Evolutionary conservation across 192 early-diverging fungal species (phyloP), one percentile per base, ranked within the genome.

Genomic region (Lobosporangium transversale): DNA sequence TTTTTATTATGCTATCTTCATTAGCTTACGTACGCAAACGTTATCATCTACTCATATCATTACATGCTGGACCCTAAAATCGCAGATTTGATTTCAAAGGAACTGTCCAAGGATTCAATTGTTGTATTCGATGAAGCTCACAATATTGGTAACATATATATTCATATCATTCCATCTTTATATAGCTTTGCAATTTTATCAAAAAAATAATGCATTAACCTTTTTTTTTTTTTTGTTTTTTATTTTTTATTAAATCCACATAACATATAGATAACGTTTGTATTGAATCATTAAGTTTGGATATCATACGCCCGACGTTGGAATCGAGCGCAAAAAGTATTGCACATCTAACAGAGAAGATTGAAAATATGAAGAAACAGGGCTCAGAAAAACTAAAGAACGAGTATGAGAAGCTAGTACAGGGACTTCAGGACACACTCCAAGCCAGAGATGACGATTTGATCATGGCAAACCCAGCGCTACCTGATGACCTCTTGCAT

Each of bases 71-170:
- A 99, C 79, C 98, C 98, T 21, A 99, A 99, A 81, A 97, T 99
- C 2, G 98, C 98, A 7, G 97, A 98, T 40, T 68, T 98, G 53
- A 94, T 99, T 31, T 98, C 96, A 5, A 95, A 92, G 79, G 97
- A 98, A 70, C 65, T 99, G 52, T 91, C 93, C 33, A 94, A 92
- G 78, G 94, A 98, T 50, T 90, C 91, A 36, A 98, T 99, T 52
- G 92, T 99, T n/a, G 92, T 99, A 0, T 99, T 99, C 84, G 98
- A 99, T 81, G 98, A 99, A 76, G 98, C 98, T 1, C 97, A 99
- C 84, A 98, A 99, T 71, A 98, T 99, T 61, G 97, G 93, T 94
- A 80, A 15, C 40, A 6, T 3, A 27, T 50, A 6, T 3, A 21
- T 26, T 50, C 23, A 45, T 45, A 27, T 50, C 14, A 2, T 24